Evolutionary conservation across 2,329 filamentous ascomycete species (phyloP).

Genomic region (Pyricularia grisea): DNA sequence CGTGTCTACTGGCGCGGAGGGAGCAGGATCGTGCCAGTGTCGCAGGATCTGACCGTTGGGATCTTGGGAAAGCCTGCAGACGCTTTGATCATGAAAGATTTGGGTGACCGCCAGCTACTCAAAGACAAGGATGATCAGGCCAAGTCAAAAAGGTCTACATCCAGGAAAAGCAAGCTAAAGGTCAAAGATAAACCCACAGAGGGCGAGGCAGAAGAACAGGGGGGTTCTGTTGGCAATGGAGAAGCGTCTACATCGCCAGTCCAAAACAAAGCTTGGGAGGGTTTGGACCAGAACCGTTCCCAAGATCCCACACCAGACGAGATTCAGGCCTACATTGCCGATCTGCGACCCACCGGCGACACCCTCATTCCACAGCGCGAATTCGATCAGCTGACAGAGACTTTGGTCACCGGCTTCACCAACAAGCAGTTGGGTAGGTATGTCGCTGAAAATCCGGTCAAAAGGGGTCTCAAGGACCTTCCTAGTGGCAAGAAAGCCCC

Average conservation of each 20-base stretch:
- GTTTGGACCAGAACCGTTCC: not conserved
- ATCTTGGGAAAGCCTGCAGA: conserved; percentile 30
- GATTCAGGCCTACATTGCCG: conserved; percentile 35
- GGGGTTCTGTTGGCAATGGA: not conserved
- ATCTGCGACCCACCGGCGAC: conserved; percentile 32
- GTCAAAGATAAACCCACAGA: not conserved
- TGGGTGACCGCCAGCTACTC: conserved; percentile 11
- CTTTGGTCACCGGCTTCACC: conserved; percentile 36
- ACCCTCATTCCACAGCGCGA: conserved; percentile 26
- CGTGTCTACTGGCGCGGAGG: conserved; percentile 9
- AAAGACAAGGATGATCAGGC: not conserved
- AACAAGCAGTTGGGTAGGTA: conserved; percentile 34
- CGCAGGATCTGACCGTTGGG: conserved; percentile 16
- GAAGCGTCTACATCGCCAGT: not conserved
- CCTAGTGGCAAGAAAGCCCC: conserved; percentile 6
- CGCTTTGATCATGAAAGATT: conserved; percentile 36
- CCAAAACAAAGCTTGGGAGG: not conserved
- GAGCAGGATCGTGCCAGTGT: conserved; percentile 8
- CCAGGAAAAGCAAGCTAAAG: not conserved
- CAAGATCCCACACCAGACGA: conserved; percentile 22
- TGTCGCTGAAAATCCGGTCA: conserved; percentile 12
- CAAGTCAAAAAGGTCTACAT: not conserved
- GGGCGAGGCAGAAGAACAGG: not conserved
- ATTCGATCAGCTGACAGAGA: conserved; percentile 29
- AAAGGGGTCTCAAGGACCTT: not conserved